A percentile compares a stretch with the other conserved stretches of the same genome.
phyloP scores from a whole-genome alignment of 768 basidiomycete species.

The Suillus placidus region DNA sequence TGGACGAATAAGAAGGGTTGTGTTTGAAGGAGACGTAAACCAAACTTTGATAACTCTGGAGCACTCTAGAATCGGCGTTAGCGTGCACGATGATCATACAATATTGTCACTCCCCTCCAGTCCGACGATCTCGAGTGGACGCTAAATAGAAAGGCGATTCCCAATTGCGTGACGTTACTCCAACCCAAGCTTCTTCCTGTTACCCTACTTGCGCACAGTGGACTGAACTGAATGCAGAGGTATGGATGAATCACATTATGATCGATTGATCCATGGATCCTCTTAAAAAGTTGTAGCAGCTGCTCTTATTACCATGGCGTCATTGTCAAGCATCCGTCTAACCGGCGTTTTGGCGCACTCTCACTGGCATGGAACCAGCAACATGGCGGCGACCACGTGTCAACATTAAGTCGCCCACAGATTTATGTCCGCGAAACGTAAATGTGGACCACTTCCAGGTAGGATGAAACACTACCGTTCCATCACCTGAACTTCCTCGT shows the following conservation, averaged over 20 bases:
- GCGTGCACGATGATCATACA: not conserved
- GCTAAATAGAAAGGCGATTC: not conserved
- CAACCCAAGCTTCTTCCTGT: not conserved
- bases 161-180: not conserved
- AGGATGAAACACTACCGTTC: not conserved
- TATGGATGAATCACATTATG: not conserved
- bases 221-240: not conserved
- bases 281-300: not conserved
- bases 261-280: not conserved
- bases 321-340: not conserved
- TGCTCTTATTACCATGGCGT: not conserved
- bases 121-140: not conserved
- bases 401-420: not conserved
- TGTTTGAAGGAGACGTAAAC: not conserved
- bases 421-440: not conserved
- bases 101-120: not conserved
- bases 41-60: not conserved
- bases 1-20: not conserved
- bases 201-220: not conserved
- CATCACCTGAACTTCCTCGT: too few relatives aligned
- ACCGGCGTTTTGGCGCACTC: slow-evolving; percentile 2
- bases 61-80: not conserved
- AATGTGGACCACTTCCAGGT: not conserved
- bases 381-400: slow-evolving; percentile 4
- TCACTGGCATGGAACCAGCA: not conserved